Base-by-base conservation (phyloP, 257 asterid genomes). In the Echites panduratus region DNA sequence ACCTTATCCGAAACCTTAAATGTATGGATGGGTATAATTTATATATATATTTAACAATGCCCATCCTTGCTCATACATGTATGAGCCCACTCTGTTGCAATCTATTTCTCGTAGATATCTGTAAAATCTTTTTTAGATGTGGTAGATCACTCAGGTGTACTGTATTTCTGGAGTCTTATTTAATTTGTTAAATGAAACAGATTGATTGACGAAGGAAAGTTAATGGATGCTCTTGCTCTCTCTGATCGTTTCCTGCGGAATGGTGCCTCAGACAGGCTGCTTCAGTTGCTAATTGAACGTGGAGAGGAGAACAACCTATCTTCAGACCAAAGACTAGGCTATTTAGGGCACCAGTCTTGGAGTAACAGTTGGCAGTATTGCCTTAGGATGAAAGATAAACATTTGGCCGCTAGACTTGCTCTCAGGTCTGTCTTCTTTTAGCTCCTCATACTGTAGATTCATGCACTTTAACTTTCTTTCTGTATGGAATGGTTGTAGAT, bases 301-400 rank as follows among this genome's bases (percentile, higher is more conserved):
- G 93, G 78, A 26, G 97, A 91, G 82, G 95, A 89, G 68, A 87
- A 84, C 53, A 66, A 68, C 61, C 71, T 68, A 10, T 20, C 56
- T 57, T 57, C 87, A 3, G 95, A 76, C 72, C 87, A 76, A 77
- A 72, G 87, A 76, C 93, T 81, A 71, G 83, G 86, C 74, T 79
- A 85, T 74, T 81, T 91, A 53, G 83, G 92, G 77, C 82, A 79
- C 79, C 84, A 69, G 68, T 73, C 82, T 70, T 86, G 91, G 93
- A 91, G 97, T 91, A 82, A 81, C 74, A 91, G 88, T 81, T 94
- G 99, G 99, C 97, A 91, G 81, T 91, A 88, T 77, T 94, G 99
- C 82, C 92, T 88, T 52, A 90, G 97, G 78, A 81, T 91, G 84
- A 91, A 83, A 86, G 97, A 94, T 77, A 94, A 88, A 80, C 88